Percentiles rank a stretch among this genome's conserved stretches.
phyloP scores from a whole-genome alignment of 108 stramenopile genomes.

The Poteriospumella lacustris region DNA sequence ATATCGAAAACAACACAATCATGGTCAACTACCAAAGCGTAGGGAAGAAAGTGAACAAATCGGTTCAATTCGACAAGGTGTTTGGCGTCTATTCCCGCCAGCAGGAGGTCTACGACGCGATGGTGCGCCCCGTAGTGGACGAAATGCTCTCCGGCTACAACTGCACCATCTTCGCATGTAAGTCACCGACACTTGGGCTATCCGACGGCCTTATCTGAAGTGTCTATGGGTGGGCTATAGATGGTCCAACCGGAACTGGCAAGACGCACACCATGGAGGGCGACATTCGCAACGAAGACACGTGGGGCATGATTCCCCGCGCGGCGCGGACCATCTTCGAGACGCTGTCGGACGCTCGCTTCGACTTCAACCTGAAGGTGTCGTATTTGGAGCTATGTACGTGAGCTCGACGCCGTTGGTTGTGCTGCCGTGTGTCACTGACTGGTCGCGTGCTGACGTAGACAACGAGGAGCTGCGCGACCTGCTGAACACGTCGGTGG shows the following conservation, averaged over 20 bases:
- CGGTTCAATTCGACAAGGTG: neutral
- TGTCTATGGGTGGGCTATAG: too few relatives aligned
- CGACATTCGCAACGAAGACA: neutral
- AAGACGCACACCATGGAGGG: slow-evolving; percentile 30
- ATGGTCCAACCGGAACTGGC: slow-evolving; percentile 23
- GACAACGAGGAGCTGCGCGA: slow-evolving; percentile 3
- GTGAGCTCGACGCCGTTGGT: neutral
- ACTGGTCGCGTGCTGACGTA: neutral
- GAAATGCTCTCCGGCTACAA: neutral
- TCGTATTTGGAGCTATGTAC: slow-evolving; percentile 4
- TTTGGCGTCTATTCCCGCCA: neutral
- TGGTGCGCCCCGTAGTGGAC: neutral
- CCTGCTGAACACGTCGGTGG: neutral
- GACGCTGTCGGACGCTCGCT: neutral
- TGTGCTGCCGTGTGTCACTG: neutral
- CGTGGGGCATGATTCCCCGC: slow-evolving; percentile 14
- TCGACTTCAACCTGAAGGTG: neutral
- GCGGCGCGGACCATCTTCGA: neutral
- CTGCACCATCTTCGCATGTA: slow-evolving; percentile 5
- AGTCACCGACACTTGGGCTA: too few relatives aligned
- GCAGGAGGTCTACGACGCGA: neutral
- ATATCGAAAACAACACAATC: neutral
- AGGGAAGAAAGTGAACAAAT: neutral
- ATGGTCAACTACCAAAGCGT: neutral
- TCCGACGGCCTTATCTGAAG: too few relatives aligned